These are phyloP conservation scores for Cercospora zeina DNA, from an alignment of 2,329 filamentous ascomycete genomes.

Conservation along the genomic window DNA sequence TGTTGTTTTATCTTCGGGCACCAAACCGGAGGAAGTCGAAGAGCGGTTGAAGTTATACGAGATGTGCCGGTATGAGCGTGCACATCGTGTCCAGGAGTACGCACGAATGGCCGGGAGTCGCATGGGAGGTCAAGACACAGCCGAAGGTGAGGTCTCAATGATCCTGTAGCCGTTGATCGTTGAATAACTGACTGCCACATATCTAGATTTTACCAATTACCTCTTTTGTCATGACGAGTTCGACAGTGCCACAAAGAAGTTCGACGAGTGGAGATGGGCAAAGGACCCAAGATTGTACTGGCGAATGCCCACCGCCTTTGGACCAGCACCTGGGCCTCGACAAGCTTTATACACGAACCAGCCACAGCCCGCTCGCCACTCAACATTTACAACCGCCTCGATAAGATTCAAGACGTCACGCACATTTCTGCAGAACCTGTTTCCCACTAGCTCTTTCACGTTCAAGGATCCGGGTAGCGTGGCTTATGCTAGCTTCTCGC, in stretches of 20 bases:
- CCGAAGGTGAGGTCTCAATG: not conserved
- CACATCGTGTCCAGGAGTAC: slow-evolving; percentile 31
- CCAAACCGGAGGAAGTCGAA: slow-evolving; percentile 50
- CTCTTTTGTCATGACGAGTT: slow-evolving; percentile 54
- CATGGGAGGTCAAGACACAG: not conserved
- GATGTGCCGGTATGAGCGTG: slow-evolving; percentile 58
- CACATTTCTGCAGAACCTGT: slow-evolving; percentile 46
- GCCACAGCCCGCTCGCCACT: slow-evolving; percentile 1
- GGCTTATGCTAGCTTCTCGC: slow-evolving; percentile 44
- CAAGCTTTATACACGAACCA: slow-evolving; percentile 37
- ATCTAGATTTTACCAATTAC: slow-evolving; percentile 31
- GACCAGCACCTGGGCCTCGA: slow-evolving; percentile 45
- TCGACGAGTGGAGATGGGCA: slow-evolving; percentile 55
- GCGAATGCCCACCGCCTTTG: slow-evolving; percentile 49
- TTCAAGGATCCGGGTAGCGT: slow-evolving; percentile 45
- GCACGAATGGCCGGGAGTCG: not conserved
- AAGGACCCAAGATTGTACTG: slow-evolving; percentile 42
- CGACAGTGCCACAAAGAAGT: slow-evolving; percentile 54
- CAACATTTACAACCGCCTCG: slow-evolving; percentile 43
- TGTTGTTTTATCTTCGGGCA: slow-evolving; percentile 55
- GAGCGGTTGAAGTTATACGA: slow-evolving; percentile 60
- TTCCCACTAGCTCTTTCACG: slow-evolving; percentile 42
- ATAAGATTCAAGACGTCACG: slow-evolving; percentile 46
- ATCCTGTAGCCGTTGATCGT: slow-evolving; percentile 1
- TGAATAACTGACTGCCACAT: not conserved